Conservation (phyloP, 768 basidiomycete genomes). For the Boletellus ananiceps region DNA sequence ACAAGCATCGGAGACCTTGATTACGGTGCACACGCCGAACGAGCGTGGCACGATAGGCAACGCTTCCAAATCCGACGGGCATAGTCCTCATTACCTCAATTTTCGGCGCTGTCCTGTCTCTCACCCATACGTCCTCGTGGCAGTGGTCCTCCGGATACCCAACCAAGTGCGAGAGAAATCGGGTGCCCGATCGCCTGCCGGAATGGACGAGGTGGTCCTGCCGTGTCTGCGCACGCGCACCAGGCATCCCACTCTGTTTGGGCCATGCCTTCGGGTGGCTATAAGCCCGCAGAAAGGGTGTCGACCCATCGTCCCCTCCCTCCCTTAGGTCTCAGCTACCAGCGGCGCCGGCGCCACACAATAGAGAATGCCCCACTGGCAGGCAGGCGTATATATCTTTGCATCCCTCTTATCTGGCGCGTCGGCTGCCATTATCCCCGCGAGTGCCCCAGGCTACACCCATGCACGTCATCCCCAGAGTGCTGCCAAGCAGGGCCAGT, state of each 20-base stretch:
- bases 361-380: slow-evolving; percentile 16
- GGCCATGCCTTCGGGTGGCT: slow-evolving; percentile 16
- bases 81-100: slow-evolving; percentile 23
- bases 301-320: slow-evolving; percentile 5
- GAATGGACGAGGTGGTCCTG: slow-evolving; percentile 15
- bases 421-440: slow-evolving; percentile 17
- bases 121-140: slow-evolving; percentile 11
- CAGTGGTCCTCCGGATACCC: slow-evolving; percentile 2
- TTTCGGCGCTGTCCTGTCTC: neutral
- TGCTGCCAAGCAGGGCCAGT: slow-evolving; percentile 56
- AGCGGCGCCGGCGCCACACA: slow-evolving; percentile 15
- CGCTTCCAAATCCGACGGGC: slow-evolving; percentile 9
- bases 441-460: slow-evolving; percentile 28
- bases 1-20: too few relatives aligned
- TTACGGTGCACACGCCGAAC: slow-evolving; percentile 10
- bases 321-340: slow-evolving; percentile 4
- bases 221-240: slow-evolving; percentile 17
- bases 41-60: slow-evolving; percentile 8
- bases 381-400: slow-evolving; percentile 14
- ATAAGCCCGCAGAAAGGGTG: slow-evolving; percentile 15
- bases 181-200: slow-evolving; percentile 3
- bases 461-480: slow-evolving; percentile 49
- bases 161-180: neutral
- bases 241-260: slow-evolving; percentile 20
- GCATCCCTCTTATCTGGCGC: slow-evolving; percentile 17